Evolutionary conservation across 768 basidiomycete species (phyloP).

Genomic region (Pleurotus tuoliensis): DNA sequence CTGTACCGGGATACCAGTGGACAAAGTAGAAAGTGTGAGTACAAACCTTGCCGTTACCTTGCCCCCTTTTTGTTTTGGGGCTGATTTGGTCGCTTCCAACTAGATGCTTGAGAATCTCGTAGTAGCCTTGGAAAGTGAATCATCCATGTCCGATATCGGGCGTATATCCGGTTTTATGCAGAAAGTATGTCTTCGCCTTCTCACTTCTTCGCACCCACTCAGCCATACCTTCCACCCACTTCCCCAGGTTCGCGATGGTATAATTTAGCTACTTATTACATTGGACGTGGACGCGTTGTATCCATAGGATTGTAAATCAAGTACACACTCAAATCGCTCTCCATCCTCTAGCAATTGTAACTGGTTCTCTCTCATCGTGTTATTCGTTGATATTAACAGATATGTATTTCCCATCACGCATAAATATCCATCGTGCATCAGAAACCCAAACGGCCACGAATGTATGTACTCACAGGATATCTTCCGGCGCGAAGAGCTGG

Average conservation of each 20-base stretch:
- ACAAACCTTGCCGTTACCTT: too few species aligned
- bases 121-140: constrained; percentile 84
- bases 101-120: constrained; percentile 85
- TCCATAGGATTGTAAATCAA: constrained; percentile 11
- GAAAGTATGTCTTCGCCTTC: constrained; percentile 46
- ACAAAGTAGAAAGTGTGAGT: constrained; percentile 88
- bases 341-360: constrained; percentile 26
- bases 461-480: constrained; percentile 25
- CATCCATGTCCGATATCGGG: constrained; percentile 75
- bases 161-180: constrained; percentile 91
- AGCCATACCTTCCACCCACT: not conserved
- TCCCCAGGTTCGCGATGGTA: constrained; percentile 55
- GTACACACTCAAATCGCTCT: constrained; percentile 13
- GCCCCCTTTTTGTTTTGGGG: not conserved
- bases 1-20: constrained; percentile 81
- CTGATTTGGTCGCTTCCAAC: constrained; percentile 3
- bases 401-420: constrained; percentile 10
- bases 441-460: not conserved
- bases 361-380: constrained; percentile 19
- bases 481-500: constrained; percentile 87
- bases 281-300: constrained; percentile 10
- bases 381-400: constrained; percentile 15
- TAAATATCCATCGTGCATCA: not conserved
- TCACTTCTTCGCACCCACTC: too few species aligned
- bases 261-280: constrained; percentile 34